Conservation (phyloP, 306 rosid species). For the Chamaecrista fasciculata region DNA sequence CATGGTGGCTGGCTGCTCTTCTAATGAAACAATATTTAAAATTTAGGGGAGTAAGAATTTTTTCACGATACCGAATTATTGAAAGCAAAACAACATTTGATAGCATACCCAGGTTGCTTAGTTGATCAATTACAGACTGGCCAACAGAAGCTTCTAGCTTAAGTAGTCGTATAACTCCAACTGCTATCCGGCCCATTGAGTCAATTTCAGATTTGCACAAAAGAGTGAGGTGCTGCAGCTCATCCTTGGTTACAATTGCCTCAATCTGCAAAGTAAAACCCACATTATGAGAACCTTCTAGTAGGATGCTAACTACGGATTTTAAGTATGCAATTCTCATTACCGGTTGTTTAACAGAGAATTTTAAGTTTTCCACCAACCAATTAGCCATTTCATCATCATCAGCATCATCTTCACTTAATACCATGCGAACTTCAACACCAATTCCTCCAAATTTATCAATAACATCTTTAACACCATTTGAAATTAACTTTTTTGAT, state of each 20-base stretch:
- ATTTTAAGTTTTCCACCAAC: slow-evolving; percentile 81
- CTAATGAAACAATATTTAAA: neutral
- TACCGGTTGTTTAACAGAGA: slow-evolving; percentile 85
- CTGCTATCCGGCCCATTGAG: slow-evolving; percentile 85
- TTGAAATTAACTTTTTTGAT: slow-evolving; percentile 36
- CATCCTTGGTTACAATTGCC: slow-evolving; percentile 87
- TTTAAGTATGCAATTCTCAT: slow-evolving; percentile 27
- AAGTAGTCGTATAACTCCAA: slow-evolving; percentile 73
- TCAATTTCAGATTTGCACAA: slow-evolving; percentile 95
- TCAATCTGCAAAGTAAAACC: slow-evolving; percentile 60
- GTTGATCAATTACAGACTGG: slow-evolving; percentile 77
- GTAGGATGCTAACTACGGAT: neutral
- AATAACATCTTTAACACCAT: slow-evolving; percentile 55
- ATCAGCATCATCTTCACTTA: slow-evolving; percentile 52
- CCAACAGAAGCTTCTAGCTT: slow-evolving; percentile 92
- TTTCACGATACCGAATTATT: slow-evolving; percentile 12
- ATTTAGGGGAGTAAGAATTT: neutral
- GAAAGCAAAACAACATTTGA: slow-evolving; percentile 12
- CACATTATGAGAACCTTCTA: slow-evolving; percentile 25
- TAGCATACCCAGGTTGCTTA: slow-evolving; percentile 74
- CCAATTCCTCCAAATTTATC: slow-evolving; percentile 65
- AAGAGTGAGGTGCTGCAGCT: slow-evolving; percentile 78
- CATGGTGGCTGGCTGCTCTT: neutral
- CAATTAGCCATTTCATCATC: slow-evolving; percentile 64
- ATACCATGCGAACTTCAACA: slow-evolving; percentile 65